Evolutionary conservation across 2,329 filamentous ascomycete genomes (phyloP), one percentile per base, ranked within the genome.

Genomic region (Plectosphaerella sp.): DNA sequence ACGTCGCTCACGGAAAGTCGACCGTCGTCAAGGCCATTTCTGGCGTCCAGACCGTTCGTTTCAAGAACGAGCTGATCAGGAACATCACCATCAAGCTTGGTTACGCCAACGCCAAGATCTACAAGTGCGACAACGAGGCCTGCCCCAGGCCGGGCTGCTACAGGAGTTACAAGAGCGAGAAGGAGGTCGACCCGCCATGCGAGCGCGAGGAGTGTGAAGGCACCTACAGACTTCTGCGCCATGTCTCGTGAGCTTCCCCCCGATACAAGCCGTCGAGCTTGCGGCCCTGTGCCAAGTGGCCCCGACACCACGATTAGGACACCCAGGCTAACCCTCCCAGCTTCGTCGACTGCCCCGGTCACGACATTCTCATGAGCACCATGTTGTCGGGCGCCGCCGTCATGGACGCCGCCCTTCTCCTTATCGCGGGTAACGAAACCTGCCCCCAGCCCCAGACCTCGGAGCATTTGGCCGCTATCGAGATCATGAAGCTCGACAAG

Each of bases 361-460:
- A 99, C 89, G 94, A 99, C 77, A 99, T 99, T 91, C 92, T 99
- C 72, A 99, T 99, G 94, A 97, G 93, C 76, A 99, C 94, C 64
- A 99, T 99, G 94, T 87, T 99, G 80, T 99, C 94, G 67, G 94
- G 94, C 67, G 94, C 94, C 64, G 94, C 94, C 59, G 94, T 99
- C 82, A 99, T 99, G 94, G 94, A 99, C 74, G 94, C 94, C 59
- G 94, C 94, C 16, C 83, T 99, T 55, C 84, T 99, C 52, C 82
- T 99, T 51, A 97, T 99, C 69, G 94, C 94, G 57, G 94, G 94
- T 70, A 99, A 99, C 77, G 94, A 99, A 87, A 86, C 90, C 49
- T 97, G 94, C 78, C 94, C 94, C 35, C 94, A 99, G 74, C 94
- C 94, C 48, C 94, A 99, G 76, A 99, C 94, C 16, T 97, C 93